Evolutionary conservation across 2,329 filamentous ascomycete genomes (phyloP), one percentile per base, ranked within the genome.

Genomic region (Colletotrichum australisinense): DNA sequence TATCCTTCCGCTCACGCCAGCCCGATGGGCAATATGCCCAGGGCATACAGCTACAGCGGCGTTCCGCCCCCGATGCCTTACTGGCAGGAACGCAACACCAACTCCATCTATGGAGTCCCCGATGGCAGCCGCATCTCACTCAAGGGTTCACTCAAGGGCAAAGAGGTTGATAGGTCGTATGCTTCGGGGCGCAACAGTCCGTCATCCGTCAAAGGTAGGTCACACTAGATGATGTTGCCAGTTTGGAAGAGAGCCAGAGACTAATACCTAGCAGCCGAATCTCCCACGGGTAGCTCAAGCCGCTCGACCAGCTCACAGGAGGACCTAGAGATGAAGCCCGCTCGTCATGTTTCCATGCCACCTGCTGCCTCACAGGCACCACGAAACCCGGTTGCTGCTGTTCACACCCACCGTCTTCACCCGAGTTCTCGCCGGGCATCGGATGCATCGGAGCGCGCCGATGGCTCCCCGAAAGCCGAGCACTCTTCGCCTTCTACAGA

Each of bases 111-210:
- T 76, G 75, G 79, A 0, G 72, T 78, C 22, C 76, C 78, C 0
- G 78, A 79, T 22, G 73, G 77, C 32, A 64, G 76, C 67, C 77
- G 16, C 69, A 77, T 74, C 2, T 83, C 83, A 5, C 69, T 79
- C 38, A 87, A 86, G 78, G 85, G 85, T 2, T 83, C 83, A 5
- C 69, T 79, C 42, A 87, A 86, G 78, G 85, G 85, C 52, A 87
- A 87, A 75, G 85, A 86, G 68, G 79, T 83, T 11, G 80, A 81
- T 65, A 78, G 83, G 24, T 75, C 77, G 35, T 78, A 78, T 63
- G 81, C 82, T 30, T 77, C 81, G 8, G 80, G 79, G 2, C 79
- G 80, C 30, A 77, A 78, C 63, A 86, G 81, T 74, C 80, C 81
- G 22, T 78, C 82, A 2, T 83, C 83, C 14, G 83, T 81, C 77